Evolutionary conservation across 2,329 filamentous ascomycete species (phyloP).

Genomic region (Aureobasidium melanogenum): DNA sequence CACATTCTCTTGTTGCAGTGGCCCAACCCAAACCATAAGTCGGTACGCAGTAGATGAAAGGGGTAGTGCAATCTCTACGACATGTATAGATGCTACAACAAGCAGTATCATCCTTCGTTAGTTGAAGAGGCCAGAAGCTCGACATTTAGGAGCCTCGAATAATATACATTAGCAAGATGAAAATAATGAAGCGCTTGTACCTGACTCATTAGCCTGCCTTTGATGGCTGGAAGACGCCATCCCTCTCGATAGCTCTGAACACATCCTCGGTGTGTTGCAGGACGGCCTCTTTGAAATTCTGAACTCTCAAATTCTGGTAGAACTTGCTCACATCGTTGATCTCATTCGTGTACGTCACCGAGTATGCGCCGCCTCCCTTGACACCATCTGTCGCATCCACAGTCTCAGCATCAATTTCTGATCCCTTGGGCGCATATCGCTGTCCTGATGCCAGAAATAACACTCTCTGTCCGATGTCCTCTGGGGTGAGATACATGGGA

Average conservation of each 20-base stretch:
- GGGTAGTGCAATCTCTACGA: no score
- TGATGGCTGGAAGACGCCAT: not conserved
- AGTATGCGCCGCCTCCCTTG: conserved; percentile 17
- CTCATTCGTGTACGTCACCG: conserved; percentile 13
- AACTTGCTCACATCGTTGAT: not conserved
- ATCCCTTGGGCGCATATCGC: no score
- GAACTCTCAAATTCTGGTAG: not conserved
- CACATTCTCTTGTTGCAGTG: no score
- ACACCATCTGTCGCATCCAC: conserved; percentile 12
- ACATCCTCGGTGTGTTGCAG: not conserved
- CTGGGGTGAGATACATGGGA: not conserved
- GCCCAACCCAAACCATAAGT: no score
- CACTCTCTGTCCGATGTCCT: conserved; percentile 17
- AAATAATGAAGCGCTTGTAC: no score
- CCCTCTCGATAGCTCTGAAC: not conserved
- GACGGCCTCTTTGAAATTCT: not conserved
- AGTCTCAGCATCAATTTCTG: not conserved
- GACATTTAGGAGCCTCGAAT: no score
- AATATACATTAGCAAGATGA: no score
- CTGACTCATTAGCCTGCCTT: no score
- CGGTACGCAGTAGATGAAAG: no score
- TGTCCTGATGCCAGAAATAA: conserved; percentile 10
- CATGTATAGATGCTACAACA: no score
- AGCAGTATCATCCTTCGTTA: no score
- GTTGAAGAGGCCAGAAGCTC: no score